Percentiles rank a stretch among this genome's conserved stretches.
Conservation (phyloP, 176 grass and related monocot species). For the Ensete ventricosum region DNA sequence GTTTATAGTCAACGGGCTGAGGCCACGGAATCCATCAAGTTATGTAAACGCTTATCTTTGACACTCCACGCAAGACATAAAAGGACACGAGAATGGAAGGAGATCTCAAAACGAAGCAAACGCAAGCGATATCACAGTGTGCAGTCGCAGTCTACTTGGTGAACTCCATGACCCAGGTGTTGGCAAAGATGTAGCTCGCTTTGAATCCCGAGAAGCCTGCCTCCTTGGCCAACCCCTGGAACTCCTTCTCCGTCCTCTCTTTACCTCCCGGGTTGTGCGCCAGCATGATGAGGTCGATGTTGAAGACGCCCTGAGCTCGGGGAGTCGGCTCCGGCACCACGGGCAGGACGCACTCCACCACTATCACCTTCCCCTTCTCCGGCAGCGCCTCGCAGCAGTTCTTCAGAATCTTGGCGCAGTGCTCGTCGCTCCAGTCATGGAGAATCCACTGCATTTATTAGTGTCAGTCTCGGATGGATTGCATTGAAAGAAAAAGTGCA, state of each 20-base stretch:
- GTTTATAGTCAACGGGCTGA: too few relatives aligned
- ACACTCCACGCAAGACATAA: too few relatives aligned
- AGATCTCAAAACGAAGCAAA: too few relatives aligned
- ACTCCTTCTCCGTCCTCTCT: constrained; percentile 25
- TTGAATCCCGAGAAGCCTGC: not conserved
- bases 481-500: not conserved
- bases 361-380: constrained; percentile 57
- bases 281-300: constrained; percentile 85
- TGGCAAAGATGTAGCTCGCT: not conserved
- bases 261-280: constrained; percentile 61
- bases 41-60: too few relatives aligned
- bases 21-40: too few relatives aligned
- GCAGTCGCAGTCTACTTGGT: not conserved
- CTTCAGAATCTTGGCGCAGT: constrained; percentile 62
- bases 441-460: constrained; percentile 54
- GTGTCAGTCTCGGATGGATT: not conserved
- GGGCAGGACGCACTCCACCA: constrained; percentile 69
- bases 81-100: too few relatives aligned
- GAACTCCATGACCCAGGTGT: constrained; percentile 9
- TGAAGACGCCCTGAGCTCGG: constrained; percentile 61
- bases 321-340: constrained; percentile 40
- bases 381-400: constrained; percentile 91
- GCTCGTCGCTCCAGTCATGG: constrained; percentile 90
- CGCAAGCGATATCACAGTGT: too few relatives aligned
- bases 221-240: not conserved